phyloP scores from a whole-genome alignment of 2,329 filamentous ascomycete genomes.

The Verticillium nonalfalfae region DNA sequence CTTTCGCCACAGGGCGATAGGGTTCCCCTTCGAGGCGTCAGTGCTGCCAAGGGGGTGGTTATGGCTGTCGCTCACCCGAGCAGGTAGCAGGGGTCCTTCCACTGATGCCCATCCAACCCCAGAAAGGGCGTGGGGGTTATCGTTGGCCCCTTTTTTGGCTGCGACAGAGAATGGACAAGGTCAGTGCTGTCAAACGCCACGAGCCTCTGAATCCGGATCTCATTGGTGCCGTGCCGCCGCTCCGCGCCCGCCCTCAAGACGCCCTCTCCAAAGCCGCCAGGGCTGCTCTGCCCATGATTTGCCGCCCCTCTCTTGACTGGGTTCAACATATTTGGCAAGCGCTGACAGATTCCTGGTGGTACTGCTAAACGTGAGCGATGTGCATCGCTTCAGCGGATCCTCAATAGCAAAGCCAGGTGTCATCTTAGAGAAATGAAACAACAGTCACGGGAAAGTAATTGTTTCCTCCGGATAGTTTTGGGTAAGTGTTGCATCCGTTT shows the following conservation, averaged over 20 bases:
- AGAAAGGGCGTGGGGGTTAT: slow-evolving; percentile 1
- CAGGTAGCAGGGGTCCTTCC: background rate
- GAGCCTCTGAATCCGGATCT: background rate
- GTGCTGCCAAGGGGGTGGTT: background rate
- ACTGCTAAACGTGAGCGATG: too few species aligned
- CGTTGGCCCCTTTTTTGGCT: background rate
- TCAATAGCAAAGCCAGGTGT: background rate
- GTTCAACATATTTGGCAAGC: background rate
- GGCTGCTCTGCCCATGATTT: background rate
- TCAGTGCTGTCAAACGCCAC: background rate
- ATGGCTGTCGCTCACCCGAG: slow-evolving; percentile 2
- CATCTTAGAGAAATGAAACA: background rate
- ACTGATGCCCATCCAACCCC: background rate
- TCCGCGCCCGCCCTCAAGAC: background rate
- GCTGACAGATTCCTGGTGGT: too few species aligned
- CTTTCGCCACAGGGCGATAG: background rate
- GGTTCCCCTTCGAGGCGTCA: background rate
- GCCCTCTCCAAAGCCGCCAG: background rate
- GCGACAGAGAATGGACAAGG: background rate
- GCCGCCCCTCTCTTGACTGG: background rate
- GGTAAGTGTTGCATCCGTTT: background rate
- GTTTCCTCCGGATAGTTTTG: background rate
- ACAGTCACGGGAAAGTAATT: background rate
- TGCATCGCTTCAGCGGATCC: background rate
- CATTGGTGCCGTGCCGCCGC: background rate